Percentiles rank a stretch among this genome's conserved stretches.
Evolutionary conservation across 2,329 filamentous ascomycete genomes (phyloP).

Genomic region (Fusarium newnesense): DNA sequence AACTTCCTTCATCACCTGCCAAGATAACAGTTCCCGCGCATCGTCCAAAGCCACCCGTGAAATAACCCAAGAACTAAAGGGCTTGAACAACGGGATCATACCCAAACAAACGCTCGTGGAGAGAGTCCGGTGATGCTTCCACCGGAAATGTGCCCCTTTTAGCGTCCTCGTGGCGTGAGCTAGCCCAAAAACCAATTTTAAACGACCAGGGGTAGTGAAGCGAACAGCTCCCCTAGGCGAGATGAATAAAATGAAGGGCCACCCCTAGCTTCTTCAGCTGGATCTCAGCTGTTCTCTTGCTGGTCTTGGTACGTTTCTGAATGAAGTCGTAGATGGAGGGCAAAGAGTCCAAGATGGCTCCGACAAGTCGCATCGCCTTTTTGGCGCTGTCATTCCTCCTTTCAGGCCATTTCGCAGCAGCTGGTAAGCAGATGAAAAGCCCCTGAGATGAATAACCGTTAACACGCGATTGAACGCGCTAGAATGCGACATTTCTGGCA

Average conservation of each 20-base stretch:
- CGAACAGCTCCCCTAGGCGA: constrained; percentile 18
- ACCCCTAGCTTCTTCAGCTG: constrained; percentile 10
- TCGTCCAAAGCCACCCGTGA: constrained; percentile 8
- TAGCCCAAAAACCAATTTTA: constrained; percentile 31
- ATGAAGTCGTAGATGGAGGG: constrained; percentile 32
- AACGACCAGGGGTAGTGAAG: constrained; percentile 15
- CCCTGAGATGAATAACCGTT: not conserved
- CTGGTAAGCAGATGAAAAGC: constrained; percentile 28
- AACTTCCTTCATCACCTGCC: not conserved
- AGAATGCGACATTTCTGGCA: constrained; percentile 43
- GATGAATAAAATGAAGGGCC: constrained; percentile 41
- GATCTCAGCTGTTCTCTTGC: not conserved
- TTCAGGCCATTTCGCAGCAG: constrained; percentile 33
- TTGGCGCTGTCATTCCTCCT: constrained; percentile 40
- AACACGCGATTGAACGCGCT: constrained; percentile 1
- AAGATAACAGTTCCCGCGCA: not conserved
- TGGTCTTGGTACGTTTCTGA: constrained; percentile 12
- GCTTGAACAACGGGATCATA: constrained; percentile 16
- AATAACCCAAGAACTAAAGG: not conserved
- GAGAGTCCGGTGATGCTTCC: constrained; percentile 3
- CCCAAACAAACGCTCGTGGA: constrained; percentile 8
- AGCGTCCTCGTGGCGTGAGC: constrained; percentile 39
- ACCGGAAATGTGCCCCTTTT: constrained; percentile 28
- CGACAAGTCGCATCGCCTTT: constrained; percentile 39
- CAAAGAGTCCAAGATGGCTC: constrained; percentile 38